phyloP scores from a whole-genome alignment of 139 green algal species.

The Tetraselmis striata region DNA sequence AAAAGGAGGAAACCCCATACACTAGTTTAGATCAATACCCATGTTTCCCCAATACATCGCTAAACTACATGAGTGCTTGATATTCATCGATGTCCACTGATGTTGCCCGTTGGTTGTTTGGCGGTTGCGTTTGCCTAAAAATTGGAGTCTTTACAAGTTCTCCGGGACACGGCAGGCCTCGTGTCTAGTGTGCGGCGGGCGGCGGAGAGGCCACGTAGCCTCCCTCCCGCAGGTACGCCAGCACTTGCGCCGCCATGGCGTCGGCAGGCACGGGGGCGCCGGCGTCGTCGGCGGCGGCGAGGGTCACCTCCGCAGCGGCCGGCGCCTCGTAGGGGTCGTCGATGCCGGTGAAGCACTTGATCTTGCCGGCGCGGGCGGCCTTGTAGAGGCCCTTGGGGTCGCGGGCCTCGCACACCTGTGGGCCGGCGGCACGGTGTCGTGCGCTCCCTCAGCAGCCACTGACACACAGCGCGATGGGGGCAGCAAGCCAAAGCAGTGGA shows the following conservation, averaged over 20 bases:
- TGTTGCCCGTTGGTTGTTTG: background rate
- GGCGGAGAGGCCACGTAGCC: conserved; percentile 15
- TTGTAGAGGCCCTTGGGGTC: conserved; percentile 60
- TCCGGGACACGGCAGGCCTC: too few relatives aligned
- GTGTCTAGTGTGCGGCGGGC: too few relatives aligned
- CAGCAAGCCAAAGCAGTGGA: too few relatives aligned
- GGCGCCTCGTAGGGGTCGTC: conserved; percentile 49
- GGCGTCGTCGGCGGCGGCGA: background rate
- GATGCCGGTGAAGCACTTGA: conserved; percentile 41
- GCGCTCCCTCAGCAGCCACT: too few relatives aligned
- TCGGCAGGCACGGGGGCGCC: background rate
- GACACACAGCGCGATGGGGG: too few relatives aligned
- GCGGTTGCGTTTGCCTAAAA: too few relatives aligned
- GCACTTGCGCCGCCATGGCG: conserved; percentile 15
- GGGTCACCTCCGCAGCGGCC: background rate
- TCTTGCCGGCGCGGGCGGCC: conserved; percentile 40
- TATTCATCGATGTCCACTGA: background rate
- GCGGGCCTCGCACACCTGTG: conserved; percentile 44
- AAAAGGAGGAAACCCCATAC: too few relatives aligned
- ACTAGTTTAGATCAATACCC: too few relatives aligned
- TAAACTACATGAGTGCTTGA: too few relatives aligned
- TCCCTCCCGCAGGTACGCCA: conserved; percentile 16
- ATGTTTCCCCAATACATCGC: too few relatives aligned
- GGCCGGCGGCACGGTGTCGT: too few relatives aligned
- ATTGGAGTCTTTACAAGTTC: too few relatives aligned